Conservation (phyloP, 2,329 filamentous ascomycete species). For the Verticillium albo-atrum region DNA sequence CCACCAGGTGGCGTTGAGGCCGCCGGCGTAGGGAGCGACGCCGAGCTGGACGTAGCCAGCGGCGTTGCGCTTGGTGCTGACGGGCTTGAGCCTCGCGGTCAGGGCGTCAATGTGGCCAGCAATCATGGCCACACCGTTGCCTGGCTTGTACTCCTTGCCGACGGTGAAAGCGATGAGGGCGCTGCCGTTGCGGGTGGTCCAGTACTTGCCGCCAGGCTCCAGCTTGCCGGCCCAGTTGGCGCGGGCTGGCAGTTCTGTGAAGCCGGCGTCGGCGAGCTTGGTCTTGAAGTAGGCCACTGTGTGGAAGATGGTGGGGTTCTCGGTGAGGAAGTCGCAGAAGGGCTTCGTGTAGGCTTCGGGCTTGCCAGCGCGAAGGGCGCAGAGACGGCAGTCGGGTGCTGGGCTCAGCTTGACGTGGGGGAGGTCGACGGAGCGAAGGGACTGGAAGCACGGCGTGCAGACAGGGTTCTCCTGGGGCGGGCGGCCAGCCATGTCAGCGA, state of each 20-base stretch:
- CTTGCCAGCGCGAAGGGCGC: slow-evolving; percentile 26
- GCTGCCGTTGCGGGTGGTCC: slow-evolving; percentile 77
- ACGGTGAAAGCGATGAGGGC: slow-evolving; percentile 82
- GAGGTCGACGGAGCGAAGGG: slow-evolving; percentile 10
- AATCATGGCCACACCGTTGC: slow-evolving; percentile 83
- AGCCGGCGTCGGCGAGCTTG: slow-evolving; percentile 69
- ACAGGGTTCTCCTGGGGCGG: slow-evolving; percentile 23
- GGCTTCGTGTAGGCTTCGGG: slow-evolving; percentile 72
- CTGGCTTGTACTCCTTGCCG: slow-evolving; percentile 73
- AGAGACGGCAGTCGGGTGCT: slow-evolving; percentile 10
- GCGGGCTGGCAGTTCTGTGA: slow-evolving; percentile 72
- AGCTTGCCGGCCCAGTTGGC: slow-evolving; percentile 72
- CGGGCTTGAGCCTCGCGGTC: slow-evolving; percentile 85
- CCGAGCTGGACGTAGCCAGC: slow-evolving; percentile 86
- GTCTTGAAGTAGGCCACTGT: slow-evolving; percentile 74
- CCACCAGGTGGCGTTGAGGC: slow-evolving; percentile 89
- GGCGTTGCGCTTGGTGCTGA: slow-evolving; percentile 78
- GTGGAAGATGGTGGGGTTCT: slow-evolving; percentile 93
- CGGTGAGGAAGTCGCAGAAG: slow-evolving; percentile 80
- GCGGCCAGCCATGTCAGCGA: slow-evolving; percentile 7
- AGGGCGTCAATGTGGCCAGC: slow-evolving; percentile 92
- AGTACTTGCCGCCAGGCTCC: slow-evolving; percentile 82
- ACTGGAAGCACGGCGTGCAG: slow-evolving; percentile 12
- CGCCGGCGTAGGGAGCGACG: slow-evolving; percentile 89
- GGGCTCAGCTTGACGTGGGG: slow-evolving; percentile 30